These are phyloP conservation scores for Tuber aestivum DNA, from an alignment of 495 filamentous ascomycete species.

Conservation along the genomic window DNA sequence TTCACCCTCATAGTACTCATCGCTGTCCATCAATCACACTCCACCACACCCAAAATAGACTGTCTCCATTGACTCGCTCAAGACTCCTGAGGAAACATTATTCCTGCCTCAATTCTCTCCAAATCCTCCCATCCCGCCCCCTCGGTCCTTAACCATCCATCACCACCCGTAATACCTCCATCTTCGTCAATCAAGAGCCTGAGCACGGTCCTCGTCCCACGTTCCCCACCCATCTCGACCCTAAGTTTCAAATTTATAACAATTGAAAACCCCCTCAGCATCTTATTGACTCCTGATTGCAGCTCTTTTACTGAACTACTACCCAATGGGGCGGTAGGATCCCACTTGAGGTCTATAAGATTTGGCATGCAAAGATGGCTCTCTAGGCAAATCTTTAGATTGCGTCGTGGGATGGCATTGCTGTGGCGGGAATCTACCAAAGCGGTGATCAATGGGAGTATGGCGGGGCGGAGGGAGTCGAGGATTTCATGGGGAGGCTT, in stretches of 20 bases:
- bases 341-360: conserved; percentile 2
- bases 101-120: not conserved
- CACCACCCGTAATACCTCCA: not conserved
- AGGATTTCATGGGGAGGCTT: not conserved
- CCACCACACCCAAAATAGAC: not conserved
- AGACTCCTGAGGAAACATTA: not conserved
- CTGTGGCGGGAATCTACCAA: not conserved
- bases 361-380: not conserved
- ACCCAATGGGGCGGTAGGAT: not conserved
- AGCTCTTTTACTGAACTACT: not conserved
- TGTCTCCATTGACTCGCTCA: not conserved
- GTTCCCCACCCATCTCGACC: not conserved
- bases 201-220: not conserved
- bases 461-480: not conserved
- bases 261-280: not conserved
- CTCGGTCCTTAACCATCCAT: not conserved
- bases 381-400: conserved; percentile 3
- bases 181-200: not conserved
- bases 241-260: not conserved
- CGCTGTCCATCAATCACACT: not conserved
- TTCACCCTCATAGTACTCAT: too few species aligned
- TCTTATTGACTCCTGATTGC: not conserved
- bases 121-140: not conserved
- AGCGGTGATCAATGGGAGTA: not conserved
- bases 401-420: not conserved